Base-by-base conservation (phyloP, 805 yeast species). In the Yarrowia divulgata region DNA sequence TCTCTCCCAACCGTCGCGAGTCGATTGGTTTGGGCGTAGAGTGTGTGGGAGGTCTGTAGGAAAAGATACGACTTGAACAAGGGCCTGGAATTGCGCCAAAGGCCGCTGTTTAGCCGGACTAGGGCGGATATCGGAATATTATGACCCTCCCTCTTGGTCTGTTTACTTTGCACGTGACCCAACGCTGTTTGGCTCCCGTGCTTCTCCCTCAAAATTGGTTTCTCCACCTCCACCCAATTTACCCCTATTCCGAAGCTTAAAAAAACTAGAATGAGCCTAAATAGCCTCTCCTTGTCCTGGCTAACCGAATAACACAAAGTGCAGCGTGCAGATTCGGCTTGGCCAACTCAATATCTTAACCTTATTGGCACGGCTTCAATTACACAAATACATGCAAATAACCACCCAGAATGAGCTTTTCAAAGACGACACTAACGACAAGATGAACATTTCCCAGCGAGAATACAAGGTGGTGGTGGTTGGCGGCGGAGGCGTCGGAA, bases 401-500 rank as follows among this genome's bases (percentile, higher is more conserved):
- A 48, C 67, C 80, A 83, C 86, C 40, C 18, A 7, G 12, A 4
- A 8, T 10, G 54, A 7, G 6, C 5, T n/a, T 32, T 32, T 32
- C 19, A 9, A 12, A 18, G 34, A 50, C 12, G n/a, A 50, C 39
- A 52, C n/a, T n/a, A 50, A 69, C 67, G 18, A 46, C 46, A 63
- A 39, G 32, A 57, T 57, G 63, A 57, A 57, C 63, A 57, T 57
- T n/a, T 16, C 66, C 3, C 66, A 60, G 66, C 66, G 90, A 79
- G 97, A 93, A 79, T 94, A 88, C 78, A 93, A 96, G 77, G 81
- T 95, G 70, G 99, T 95, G 66, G 66, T 60, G 3, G 66, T 60
- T 43, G 66, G 66, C 14, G 66, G 52, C 34, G 66, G 66, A 9
- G 98, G 97, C 80, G 99, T 95, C 69, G 99, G 99, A 81, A 95